These are phyloP conservation scores for Neopestalotiopsis sp. DNA, from an alignment of 2,329 filamentous ascomycete genomes.

Conservation along the genomic window DNA sequence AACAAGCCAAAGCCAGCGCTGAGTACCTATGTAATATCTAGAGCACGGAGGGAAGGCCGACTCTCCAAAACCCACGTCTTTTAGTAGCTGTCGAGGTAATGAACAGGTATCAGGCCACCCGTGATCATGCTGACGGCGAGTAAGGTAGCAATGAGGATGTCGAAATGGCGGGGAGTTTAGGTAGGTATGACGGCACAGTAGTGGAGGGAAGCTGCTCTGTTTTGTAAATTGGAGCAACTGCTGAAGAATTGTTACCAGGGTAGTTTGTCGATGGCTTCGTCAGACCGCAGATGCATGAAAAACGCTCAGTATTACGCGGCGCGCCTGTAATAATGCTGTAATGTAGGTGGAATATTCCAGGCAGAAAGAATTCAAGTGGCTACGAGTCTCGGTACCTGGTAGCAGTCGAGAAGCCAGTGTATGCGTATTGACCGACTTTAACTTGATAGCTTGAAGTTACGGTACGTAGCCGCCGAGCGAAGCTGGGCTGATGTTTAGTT, in stretches of 20 bases:
- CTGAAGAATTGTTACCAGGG: constrained; percentile 14
- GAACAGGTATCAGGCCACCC: background rate
- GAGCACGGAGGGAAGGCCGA: background rate
- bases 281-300: constrained; percentile 6
- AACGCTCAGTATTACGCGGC: background rate
- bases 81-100: background rate
- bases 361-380: background rate
- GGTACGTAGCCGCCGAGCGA: background rate
- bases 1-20: background rate
- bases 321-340: background rate
- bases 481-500: background rate
- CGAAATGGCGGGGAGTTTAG: background rate
- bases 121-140: constrained; percentile 14
- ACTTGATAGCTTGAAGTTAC: background rate
- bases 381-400: background rate
- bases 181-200: constrained; percentile 12
- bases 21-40: background rate
- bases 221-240: background rate
- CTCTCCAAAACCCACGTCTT: background rate
- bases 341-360: background rate
- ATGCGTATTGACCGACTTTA: background rate
- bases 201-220: background rate
- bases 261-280: background rate
- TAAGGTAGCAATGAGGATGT: background rate
- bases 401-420: background rate